Evolutionary conservation across 306 rosid genomes (phyloP), one percentile per base, ranked within the genome.

Genomic region (Casuarina glauca): DNA sequence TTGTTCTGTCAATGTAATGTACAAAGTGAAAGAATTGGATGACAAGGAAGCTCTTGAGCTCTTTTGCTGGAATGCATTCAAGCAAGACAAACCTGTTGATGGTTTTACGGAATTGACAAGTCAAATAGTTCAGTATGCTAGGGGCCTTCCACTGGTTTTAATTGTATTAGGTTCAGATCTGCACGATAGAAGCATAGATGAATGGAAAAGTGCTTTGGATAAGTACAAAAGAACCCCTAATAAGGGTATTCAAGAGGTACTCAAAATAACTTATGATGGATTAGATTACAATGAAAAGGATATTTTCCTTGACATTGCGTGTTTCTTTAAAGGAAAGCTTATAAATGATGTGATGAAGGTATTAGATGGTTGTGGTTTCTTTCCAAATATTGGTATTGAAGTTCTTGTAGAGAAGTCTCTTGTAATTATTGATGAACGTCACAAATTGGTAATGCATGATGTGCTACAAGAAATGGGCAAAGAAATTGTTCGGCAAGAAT

Each of bases 201-300:
- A 76, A 41, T 85, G 86, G 86, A 39, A 76, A 35, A 80, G 79
- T 42, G 82, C 82, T 11, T 69, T 82, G 77, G 52, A 73, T 60
- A 79, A 76, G 46, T 69, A 79, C 15, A 66, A 64, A 26, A 57
- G 58, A 36, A 58, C 55, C 10, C 80, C 80, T 1, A 64, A 57
- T 6, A 60, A 82, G 45, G 66, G 76, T 26, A 67, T 82, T 66
- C 50, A 46, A 46, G 50, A 46, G 9, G 9, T 46, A 46, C 50
- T 46, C 9, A 46, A 5, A 46, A 6, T 46, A 46, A 46, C 11
- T 46, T 46, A 46, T 46, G 50, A 46, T 46, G 50, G 50, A 46
- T 46, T 46, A 11, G 50, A 46, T 46, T 9, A 46, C 9, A 46
- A 46, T 46, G 50, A 46, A 46, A 46, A 46, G 50, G 50, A 46